Evolutionary conservation across 345 rosid species (phyloP).

Genomic region (Salix koriyanagi): DNA sequence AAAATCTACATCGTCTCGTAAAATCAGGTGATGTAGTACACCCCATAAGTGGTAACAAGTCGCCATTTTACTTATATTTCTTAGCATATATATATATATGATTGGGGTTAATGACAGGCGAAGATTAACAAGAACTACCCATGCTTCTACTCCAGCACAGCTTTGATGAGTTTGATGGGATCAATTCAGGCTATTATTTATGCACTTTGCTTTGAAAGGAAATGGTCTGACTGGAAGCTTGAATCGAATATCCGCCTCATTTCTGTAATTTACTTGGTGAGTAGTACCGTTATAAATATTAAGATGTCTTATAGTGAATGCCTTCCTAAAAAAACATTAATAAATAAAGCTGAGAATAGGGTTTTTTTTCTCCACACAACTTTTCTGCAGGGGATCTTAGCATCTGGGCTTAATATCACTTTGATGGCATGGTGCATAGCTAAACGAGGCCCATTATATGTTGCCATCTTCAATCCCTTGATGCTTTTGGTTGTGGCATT

Average conservation of each 20-base stretch:
- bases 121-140: constrained; percentile 24
- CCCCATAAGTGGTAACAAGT: neutral
- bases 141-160: constrained; percentile 22
- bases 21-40: too few relatives aligned
- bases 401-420: constrained; percentile 31
- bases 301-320: neutral
- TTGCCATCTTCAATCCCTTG: constrained; percentile 41
- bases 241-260: constrained; percentile 29
- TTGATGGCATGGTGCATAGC: constrained; percentile 39
- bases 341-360: too few relatives aligned
- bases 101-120: constrained; percentile 5
- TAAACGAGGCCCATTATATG: constrained; percentile 44
- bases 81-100: neutral
- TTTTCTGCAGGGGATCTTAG: constrained; percentile 19
- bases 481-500: constrained; percentile 42
- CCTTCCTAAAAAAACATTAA: neutral
- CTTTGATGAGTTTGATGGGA: constrained; percentile 21
- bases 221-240: constrained; percentile 24
- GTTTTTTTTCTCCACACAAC: too few relatives aligned
- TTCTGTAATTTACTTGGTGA: constrained; percentile 23
- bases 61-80: neutral
- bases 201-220: constrained; percentile 17
- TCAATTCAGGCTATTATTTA: constrained; percentile 12
- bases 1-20: too few relatives aligned
- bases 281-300: neutral